Conservation (phyloP, 2,329 filamentous ascomycete species). For the Colletotrichum sp. region DNA sequence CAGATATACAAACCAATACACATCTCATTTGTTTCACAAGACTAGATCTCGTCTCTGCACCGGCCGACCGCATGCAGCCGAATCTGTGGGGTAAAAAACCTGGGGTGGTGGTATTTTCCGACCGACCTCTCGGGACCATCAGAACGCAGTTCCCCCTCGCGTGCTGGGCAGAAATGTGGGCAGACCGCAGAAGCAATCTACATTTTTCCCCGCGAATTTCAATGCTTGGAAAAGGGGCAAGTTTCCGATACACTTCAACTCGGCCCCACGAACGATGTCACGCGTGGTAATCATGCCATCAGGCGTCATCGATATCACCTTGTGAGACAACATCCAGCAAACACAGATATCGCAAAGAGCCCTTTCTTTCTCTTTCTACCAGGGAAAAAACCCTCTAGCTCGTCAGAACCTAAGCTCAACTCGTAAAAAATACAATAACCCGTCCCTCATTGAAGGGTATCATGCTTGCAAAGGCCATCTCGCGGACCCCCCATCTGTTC, state of each 20-base stretch:
- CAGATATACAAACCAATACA: neutral
- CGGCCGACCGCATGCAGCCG: neutral
- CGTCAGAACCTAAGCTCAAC: neutral
- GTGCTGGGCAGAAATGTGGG: neutral
- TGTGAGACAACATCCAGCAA: neutral
- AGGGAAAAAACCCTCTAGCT: neutral
- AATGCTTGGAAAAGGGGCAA: neutral
- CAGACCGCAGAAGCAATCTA: neutral
- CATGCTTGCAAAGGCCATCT: neutral
- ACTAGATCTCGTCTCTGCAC: neutral
- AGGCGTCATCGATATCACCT: neutral
- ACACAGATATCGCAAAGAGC: neutral
- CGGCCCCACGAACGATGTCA: neutral
- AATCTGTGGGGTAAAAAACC: neutral
- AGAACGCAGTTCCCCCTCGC: neutral
- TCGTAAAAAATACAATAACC: neutral
- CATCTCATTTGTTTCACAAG: neutral
- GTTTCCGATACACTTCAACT: neutral
- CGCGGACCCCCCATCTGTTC: neutral
- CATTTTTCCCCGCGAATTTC: neutral
- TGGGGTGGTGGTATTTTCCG: neutral
- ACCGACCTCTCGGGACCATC: neutral
- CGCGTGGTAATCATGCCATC: neutral
- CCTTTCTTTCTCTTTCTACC: neutral
- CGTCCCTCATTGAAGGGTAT: slow-evolving; percentile 2